A percentile compares a stretch with the other conserved stretches of the same genome.
Evolutionary conservation across 331 rosid species (phyloP).

Genomic region (Pyracantha coccinea): DNA sequence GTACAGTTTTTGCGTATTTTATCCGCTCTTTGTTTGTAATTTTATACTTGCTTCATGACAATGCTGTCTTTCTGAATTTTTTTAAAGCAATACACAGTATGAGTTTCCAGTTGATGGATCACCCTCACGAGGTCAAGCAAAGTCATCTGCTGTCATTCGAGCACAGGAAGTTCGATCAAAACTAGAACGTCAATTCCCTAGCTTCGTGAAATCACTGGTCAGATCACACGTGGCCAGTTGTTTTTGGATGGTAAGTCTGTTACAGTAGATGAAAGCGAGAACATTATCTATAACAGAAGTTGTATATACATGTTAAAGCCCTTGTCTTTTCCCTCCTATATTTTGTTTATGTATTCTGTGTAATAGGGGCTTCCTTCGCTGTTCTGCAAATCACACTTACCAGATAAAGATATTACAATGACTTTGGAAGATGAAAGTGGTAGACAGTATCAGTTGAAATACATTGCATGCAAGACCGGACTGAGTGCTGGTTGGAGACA

Average conservation of each 20-base stretch:
- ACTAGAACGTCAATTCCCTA: conserved; percentile 43
- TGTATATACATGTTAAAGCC: neutral
- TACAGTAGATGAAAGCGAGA: conserved; percentile 1
- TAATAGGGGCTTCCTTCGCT: conserved; percentile 63
- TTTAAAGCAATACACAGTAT: conserved; percentile 35
- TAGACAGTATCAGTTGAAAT: conserved; percentile 52
- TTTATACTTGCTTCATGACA: conserved; percentile 9
- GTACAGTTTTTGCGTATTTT: neutral
- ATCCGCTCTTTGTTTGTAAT: neutral
- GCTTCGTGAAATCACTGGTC: conserved; percentile 85
- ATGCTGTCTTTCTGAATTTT: conserved; percentile 4
- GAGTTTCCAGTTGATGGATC: conserved; percentile 36
- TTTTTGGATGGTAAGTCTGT: conserved; percentile 73
- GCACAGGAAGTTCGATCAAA: conserved; percentile 53
- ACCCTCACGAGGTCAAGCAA: conserved; percentile 55
- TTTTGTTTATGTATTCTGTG: neutral
- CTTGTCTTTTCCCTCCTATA: neutral
- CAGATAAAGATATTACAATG: conserved; percentile 53
- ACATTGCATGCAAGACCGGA: conserved; percentile 80
- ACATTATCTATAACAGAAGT: neutral
- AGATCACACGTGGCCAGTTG: conserved; percentile 84
- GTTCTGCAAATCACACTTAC: conserved; percentile 71
- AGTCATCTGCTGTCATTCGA: conserved; percentile 68
- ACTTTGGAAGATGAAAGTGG: conserved; percentile 78
- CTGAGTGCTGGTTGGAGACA: conserved; percentile 97